Evolutionary conservation across 2,329 filamentous ascomycete species (phyloP).

Genomic region (Mycosphaerella arachidis): DNA sequence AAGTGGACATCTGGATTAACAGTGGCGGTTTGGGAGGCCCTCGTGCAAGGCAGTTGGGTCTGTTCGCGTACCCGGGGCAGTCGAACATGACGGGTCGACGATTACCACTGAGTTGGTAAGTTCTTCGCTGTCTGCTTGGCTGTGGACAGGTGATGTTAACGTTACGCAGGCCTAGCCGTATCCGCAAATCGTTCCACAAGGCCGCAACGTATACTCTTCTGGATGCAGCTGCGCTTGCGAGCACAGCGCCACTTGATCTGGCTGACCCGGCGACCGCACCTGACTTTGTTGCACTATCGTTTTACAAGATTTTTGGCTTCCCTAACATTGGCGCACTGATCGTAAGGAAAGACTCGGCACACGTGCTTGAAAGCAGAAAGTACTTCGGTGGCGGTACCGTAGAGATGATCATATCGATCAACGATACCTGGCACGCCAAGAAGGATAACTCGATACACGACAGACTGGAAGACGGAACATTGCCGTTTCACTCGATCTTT

Average conservation of each 20-base stretch:
- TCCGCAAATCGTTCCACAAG: constrained; percentile 33
- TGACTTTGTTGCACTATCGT: constrained; percentile 58
- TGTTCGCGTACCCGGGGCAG: constrained; percentile 39
- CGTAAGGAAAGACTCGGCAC: constrained; percentile 52
- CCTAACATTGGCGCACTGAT: constrained; percentile 59
- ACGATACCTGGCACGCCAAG: constrained; percentile 52
- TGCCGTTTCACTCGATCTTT: constrained; percentile 62
- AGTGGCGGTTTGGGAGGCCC: constrained; percentile 29
- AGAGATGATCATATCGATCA: constrained; percentile 53
- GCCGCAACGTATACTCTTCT: constrained; percentile 48
- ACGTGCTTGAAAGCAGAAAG: constrained; percentile 51
- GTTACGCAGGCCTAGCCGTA: constrained; percentile 29
- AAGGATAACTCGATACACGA: constrained; percentile 54
- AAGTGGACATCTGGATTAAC: constrained; percentile 45
- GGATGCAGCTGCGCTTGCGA: constrained; percentile 62
- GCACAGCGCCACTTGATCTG: constrained; percentile 57
- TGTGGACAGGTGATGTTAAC: constrained; percentile 16
- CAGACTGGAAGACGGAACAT: constrained; percentile 62
- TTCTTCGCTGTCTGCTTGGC: neutral
- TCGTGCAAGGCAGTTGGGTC: constrained; percentile 31
- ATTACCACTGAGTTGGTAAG: constrained; percentile 34
- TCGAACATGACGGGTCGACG: constrained; percentile 39
- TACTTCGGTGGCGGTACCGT: constrained; percentile 69
- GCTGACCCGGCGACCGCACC: constrained; percentile 49
- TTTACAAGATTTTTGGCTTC: constrained; percentile 66